Conservation (phyloP, 257 asterid species). For the Apocynum venetum region DNA sequence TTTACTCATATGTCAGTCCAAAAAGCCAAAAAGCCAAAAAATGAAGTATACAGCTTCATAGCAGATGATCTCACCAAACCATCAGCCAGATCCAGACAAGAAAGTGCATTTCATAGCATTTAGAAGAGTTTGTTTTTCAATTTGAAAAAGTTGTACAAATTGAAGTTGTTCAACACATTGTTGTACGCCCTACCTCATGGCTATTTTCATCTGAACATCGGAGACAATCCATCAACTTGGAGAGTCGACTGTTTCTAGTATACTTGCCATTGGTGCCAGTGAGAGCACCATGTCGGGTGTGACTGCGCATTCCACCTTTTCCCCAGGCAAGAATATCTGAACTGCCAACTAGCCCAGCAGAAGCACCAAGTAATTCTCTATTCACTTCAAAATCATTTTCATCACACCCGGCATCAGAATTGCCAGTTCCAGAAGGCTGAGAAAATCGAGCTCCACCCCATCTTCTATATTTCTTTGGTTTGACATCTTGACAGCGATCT, state of each 20-base stretch:
- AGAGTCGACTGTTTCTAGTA: slow-evolving; percentile 52
- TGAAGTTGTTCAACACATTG: not conserved
- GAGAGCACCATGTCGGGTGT: slow-evolving; percentile 57
- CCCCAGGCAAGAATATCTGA: slow-evolving; percentile 88
- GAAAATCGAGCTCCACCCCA: slow-evolving; percentile 56
- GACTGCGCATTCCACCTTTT: slow-evolving; percentile 83
- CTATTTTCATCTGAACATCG: slow-evolving; percentile 51
- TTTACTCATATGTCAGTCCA: not conserved
- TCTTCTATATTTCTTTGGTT: slow-evolving; percentile 66
- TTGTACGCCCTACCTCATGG: slow-evolving; percentile 36
- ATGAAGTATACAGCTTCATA: not conserved
- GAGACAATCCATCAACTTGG: slow-evolving; percentile 70
- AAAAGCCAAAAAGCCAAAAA: too few species aligned
- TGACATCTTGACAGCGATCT: slow-evolving; percentile 62
- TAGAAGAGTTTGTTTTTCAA: not conserved
- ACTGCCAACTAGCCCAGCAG: slow-evolving; percentile 53
- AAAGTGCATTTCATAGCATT: not conserved
- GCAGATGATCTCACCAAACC: slow-evolving; percentile 4
- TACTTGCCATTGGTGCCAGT: slow-evolving; percentile 52
- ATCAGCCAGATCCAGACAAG: not conserved
- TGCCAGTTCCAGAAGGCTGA: slow-evolving; percentile 56
- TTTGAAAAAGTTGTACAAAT: not conserved
- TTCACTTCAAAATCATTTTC: slow-evolving; percentile 68
- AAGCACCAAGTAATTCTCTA: slow-evolving; percentile 50
- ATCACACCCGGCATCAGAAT: slow-evolving; percentile 50